These are phyloP conservation scores for Pyrenophora graminea DNA, from an alignment of 2,329 filamentous ascomycete genomes.

Conservation along the genomic window DNA sequence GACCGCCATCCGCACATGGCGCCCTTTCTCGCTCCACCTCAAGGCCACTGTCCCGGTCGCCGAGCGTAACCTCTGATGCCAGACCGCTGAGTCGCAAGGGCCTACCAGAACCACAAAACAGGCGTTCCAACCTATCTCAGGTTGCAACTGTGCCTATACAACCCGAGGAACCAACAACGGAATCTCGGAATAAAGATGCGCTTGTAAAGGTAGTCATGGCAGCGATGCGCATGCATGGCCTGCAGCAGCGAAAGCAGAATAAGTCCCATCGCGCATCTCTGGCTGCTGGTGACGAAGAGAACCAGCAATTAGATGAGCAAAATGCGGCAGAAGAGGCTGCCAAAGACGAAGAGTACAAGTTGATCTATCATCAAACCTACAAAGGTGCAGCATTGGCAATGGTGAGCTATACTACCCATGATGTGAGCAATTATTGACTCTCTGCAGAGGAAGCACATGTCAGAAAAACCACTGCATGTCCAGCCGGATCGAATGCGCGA, in stretches of 20 bases:
- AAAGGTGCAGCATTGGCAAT: conserved; percentile 56
- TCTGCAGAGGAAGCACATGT: conserved; percentile 46
- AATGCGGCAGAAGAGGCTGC: conserved; percentile 35
- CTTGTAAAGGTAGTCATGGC: conserved; percentile 57
- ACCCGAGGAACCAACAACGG: conserved; percentile 40
- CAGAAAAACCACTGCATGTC: conserved; percentile 41
- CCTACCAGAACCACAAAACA: conserved; percentile 25
- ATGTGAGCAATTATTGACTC: neutral
- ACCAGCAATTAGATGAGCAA: conserved; percentile 22
- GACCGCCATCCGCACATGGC: conserved; percentile 33
- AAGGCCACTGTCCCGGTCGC: conserved; percentile 37
- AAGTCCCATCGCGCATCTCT: conserved; percentile 33
- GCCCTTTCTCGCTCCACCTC: conserved; percentile 27
- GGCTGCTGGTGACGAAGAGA: conserved; percentile 20
- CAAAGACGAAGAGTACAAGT: conserved; percentile 57
- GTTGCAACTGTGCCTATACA: conserved; percentile 40
- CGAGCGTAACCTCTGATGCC: conserved; percentile 39
- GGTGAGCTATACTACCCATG: conserved; percentile 21
- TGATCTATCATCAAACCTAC: conserved; percentile 57
- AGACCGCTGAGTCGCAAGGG: conserved; percentile 40
- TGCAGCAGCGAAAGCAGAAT: conserved; percentile 50
- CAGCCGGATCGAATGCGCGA: conserved; percentile 53
- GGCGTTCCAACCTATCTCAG: conserved; percentile 40
- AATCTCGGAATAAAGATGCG: conserved; percentile 55
- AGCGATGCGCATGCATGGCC: conserved; percentile 57